Base-by-base conservation (phyloP, 192 early-diverging fungal genomes). In the Coemansia sp. region DNA sequence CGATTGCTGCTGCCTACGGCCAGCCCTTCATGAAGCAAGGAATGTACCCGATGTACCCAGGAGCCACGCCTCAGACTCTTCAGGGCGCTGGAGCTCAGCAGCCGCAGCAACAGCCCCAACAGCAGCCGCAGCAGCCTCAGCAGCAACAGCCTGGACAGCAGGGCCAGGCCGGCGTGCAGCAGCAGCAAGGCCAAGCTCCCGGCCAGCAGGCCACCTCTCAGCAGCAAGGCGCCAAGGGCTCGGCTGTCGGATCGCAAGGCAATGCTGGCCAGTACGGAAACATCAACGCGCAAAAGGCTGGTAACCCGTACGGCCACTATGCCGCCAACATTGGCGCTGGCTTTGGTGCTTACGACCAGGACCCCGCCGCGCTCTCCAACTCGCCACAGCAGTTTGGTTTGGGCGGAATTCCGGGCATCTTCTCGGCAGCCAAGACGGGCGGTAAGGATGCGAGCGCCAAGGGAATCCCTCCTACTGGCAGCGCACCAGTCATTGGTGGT, bases 1-100 rank as follows among this genome's bases (percentile, higher is more conserved):
- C 79, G 2, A 66, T 82, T 38, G 80, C 80, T 1, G 91, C 90
- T 2, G 86, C 86, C 7, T 97, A 94, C 76, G 92, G 90, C n/a
- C 94, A 95, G 75, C 94, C 91, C 9, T 94, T 93, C 72, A 86
- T 94, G 77, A 94, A 93, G 85, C 95, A 97, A 86, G 87, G 83
- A 39, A 89, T 94, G 86, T 97, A 95, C 66, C 93, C 93, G 17
- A 91, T 92, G 89, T 94, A 95, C 72, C 80, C 75, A 6, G 70
- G 69, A 7, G 62, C 63, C 15, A 73, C 68, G 7, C 74, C 79
- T 14, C 76, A 76, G 55, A 67, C 66, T 19, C 63, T 75, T 19
- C 76, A 76, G 50, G 64, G 58, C 14, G 72, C 46, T 46, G 74
- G 69, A 37, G 74, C 75, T 38, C 79, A 82, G 60, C 69, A 68